Percentiles rank a stretch among this genome's conserved stretches.
Conservation (phyloP, 306 rosid species). For the Trifolium repens region DNA sequence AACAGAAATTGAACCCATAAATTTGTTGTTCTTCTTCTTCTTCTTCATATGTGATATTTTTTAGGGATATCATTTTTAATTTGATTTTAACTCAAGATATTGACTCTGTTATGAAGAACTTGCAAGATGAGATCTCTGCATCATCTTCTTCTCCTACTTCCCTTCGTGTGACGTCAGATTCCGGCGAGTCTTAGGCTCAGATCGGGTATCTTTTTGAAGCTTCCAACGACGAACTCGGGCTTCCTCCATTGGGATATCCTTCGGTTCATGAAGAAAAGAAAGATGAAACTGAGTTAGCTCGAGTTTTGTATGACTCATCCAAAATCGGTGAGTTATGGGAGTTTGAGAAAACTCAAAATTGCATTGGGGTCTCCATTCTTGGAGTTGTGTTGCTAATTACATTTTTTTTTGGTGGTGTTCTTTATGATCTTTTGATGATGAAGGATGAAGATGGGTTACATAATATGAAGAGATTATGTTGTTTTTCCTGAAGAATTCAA, state of each 20-base stretch:
- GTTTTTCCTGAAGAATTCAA: too few species aligned
- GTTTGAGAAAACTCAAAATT: too few species aligned
- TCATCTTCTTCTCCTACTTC: conserved; percentile 50
- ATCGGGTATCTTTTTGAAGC: conserved; percentile 79
- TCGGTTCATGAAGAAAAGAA: conserved; percentile 31
- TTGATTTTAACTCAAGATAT: conserved; percentile 76
- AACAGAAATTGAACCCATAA: too few species aligned
- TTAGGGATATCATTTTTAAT: too few species aligned
- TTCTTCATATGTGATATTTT: too few species aligned
- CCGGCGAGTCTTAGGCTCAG: conserved; percentile 74
- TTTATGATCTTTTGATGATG: too few species aligned
- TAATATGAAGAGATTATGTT: too few species aligned
- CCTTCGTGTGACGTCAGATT: conserved; percentile 51
- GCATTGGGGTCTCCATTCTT: too few species aligned
- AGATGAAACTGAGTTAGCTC: conserved; percentile 51
- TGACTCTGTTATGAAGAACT: conserved; percentile 72
- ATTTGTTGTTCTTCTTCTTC: too few species aligned
- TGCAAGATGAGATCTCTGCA: conserved; percentile 78
- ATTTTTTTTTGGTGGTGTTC: too few species aligned
- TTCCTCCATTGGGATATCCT: conserved; percentile 63
- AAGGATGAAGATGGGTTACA: too few species aligned
- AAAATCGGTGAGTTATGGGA: conserved; percentile 73
- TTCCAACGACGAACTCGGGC: conserved; percentile 84
- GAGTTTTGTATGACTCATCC: conserved; percentile 60
- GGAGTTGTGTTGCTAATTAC: too few species aligned